phyloP scores from a whole-genome alignment of 768 basidiomycete species.

The Rhizopogon vinicolor region DNA sequence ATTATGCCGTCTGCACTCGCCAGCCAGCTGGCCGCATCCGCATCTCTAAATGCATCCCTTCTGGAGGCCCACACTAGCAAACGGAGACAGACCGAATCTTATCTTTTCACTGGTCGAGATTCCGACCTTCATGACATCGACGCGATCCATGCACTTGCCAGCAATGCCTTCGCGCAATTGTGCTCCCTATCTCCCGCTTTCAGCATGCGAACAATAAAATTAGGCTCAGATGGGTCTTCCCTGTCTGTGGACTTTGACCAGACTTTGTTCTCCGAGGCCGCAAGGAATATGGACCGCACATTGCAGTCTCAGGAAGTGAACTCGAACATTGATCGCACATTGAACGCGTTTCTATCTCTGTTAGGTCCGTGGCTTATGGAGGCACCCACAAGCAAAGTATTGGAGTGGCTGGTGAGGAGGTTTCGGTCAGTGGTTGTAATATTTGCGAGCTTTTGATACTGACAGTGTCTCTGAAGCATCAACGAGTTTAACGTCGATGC shows the following conservation, averaged over 20 bases:
- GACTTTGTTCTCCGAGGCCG: slow-evolving; percentile 73
- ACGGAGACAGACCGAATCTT: slow-evolving; percentile 68
- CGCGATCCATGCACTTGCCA: slow-evolving; percentile 74
- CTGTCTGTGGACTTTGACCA: slow-evolving; percentile 51
- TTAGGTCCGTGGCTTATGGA: slow-evolving; percentile 83
- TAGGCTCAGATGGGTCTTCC: slow-evolving; percentile 12
- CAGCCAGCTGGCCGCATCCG: slow-evolving; percentile 70
- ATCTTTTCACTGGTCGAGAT: slow-evolving; percentile 81
- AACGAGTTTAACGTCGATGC: slow-evolving; percentile 89
- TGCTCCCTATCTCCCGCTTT: slow-evolving; percentile 55
- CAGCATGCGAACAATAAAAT: slow-evolving; percentile 9
- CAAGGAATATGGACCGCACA: slow-evolving; percentile 75
- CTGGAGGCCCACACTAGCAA: slow-evolving; percentile 57
- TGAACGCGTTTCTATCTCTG: slow-evolving; percentile 60
- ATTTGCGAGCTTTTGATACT: background rate
- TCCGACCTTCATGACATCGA: slow-evolving; percentile 87
- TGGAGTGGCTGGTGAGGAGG: slow-evolving; percentile 93
- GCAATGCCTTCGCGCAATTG: slow-evolving; percentile 76
- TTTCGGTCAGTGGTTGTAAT: slow-evolving; percentile 62
- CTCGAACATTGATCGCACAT: slow-evolving; percentile 52
- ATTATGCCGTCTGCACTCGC: slow-evolving; percentile 71
- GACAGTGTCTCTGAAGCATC: slow-evolving; percentile 46
- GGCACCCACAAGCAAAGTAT: slow-evolving; percentile 69
- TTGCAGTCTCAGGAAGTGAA: slow-evolving; percentile 61
- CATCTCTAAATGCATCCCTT: slow-evolving; percentile 74